phyloP scores from a whole-genome alignment of 495 filamentous ascomycete genomes.

The Sabuloglossum arenarium region DNA sequence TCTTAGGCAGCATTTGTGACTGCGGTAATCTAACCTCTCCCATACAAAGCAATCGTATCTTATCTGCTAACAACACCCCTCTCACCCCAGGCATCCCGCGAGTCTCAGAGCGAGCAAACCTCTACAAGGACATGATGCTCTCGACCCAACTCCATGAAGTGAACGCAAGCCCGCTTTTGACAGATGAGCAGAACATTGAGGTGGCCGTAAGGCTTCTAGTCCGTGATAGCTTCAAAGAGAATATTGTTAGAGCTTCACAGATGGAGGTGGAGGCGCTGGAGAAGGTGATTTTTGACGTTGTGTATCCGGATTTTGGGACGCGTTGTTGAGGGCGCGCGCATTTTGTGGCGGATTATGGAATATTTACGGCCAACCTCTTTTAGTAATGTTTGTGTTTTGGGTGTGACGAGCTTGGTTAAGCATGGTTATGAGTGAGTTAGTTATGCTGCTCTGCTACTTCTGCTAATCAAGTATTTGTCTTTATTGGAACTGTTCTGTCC shows the following conservation, averaged over 20 bases:
- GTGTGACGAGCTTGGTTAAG: no score
- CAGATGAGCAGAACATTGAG: background rate
- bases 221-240: background rate
- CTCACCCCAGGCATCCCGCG: background rate
- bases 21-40: background rate
- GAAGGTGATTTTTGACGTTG: background rate
- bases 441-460: no score
- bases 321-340: no score
- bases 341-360: no score
- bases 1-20: background rate
- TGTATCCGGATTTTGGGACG: background rate
- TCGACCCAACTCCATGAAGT: background rate
- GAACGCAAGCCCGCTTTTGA: background rate
- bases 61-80: background rate
- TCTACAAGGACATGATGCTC: background rate
- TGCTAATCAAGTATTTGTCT: no score
- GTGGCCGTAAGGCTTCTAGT: background rate
- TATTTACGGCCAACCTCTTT: no score
- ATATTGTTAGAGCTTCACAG: background rate
- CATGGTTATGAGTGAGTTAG: no score
- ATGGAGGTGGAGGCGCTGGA: background rate
- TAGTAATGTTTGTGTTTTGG: no score
- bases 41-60: background rate
- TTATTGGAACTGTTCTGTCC: no score
- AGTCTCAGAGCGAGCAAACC: background rate